These are phyloP conservation scores for Beta lomatogona DNA, from an alignment of 179 eudicot species.

Conservation along the genomic window DNA sequence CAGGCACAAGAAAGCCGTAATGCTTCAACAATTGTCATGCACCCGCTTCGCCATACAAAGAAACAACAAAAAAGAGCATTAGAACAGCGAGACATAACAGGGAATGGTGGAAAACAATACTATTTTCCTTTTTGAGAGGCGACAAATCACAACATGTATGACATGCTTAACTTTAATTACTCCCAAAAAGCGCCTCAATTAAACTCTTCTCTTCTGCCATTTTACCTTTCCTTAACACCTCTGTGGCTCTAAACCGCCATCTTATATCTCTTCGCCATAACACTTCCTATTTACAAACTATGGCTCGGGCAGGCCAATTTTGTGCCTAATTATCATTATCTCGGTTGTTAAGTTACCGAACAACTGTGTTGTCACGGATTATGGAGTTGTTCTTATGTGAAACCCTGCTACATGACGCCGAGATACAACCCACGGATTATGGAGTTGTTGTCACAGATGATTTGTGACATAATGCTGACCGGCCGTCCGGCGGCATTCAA, in stretches of 20 bases:
- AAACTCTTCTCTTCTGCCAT: background rate
- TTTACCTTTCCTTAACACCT: background rate
- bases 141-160: background rate
- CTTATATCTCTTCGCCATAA: background rate
- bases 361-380: too few species aligned
- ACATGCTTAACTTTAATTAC: background rate
- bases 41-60: background rate
- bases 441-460: too few species aligned
- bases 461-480: too few species aligned
- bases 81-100: background rate
- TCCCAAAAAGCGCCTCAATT: background rate
- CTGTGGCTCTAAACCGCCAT: background rate
- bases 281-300: background rate
- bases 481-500: too few species aligned
- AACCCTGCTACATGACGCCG: too few species aligned
- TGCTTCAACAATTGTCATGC: background rate
- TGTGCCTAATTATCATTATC: too few species aligned
- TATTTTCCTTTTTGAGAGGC: background rate
- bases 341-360: too few species aligned
- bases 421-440: too few species aligned
- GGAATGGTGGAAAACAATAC: background rate
- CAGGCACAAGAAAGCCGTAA: conserved; percentile 2
- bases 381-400: too few species aligned
- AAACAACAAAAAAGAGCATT: background rate
- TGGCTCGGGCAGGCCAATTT: too few species aligned